Percentiles rank a stretch among this genome's conserved stretches.
Evolutionary conservation across 331 rosid species (phyloP).

Genomic region (Dryas integrifolia): DNA sequence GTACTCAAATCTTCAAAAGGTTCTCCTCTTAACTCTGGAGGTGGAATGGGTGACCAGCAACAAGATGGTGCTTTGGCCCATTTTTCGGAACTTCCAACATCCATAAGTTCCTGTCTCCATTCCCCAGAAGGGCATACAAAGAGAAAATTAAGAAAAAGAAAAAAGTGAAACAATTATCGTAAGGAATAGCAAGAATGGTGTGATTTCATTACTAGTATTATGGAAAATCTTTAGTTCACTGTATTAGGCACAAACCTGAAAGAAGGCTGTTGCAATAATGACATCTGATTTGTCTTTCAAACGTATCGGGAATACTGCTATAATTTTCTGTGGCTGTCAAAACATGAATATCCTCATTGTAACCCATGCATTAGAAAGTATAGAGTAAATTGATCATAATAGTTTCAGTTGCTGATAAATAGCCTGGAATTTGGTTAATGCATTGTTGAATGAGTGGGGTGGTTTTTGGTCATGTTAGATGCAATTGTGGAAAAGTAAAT

Average conservation of each 20-base stretch:
- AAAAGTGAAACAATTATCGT: background rate
- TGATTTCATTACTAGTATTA: background rate
- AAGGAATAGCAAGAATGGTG: slow-evolving; percentile 3
- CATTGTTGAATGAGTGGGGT: background rate
- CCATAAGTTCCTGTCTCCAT: slow-evolving; percentile 71
- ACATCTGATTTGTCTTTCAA: slow-evolving; percentile 71
- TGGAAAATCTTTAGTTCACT: slow-evolving; percentile 9
- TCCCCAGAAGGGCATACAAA: slow-evolving; percentile 9
- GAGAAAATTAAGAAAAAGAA: slow-evolving; percentile 7
- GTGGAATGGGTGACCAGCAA: slow-evolving; percentile 92
- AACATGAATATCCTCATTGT: slow-evolving; percentile 17
- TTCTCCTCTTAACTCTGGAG: slow-evolving; percentile 88
- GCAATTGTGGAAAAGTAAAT: background rate
- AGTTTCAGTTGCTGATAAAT: background rate
- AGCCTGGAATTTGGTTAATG: background rate
- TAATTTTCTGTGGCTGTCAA: slow-evolving; percentile 67
- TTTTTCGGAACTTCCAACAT: slow-evolving; percentile 71
- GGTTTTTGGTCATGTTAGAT: background rate
- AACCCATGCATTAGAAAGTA: slow-evolving; percentile 17
- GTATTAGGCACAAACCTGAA: slow-evolving; percentile 56
- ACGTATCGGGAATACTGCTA: slow-evolving; percentile 76
- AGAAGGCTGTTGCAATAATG: slow-evolving; percentile 78
- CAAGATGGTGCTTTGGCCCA: slow-evolving; percentile 84
- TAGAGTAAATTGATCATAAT: background rate
- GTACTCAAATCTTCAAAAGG: slow-evolving; percentile 83